phyloP scores from a whole-genome alignment of 306 rosid genomes.

The Biancaea sappan region DNA sequence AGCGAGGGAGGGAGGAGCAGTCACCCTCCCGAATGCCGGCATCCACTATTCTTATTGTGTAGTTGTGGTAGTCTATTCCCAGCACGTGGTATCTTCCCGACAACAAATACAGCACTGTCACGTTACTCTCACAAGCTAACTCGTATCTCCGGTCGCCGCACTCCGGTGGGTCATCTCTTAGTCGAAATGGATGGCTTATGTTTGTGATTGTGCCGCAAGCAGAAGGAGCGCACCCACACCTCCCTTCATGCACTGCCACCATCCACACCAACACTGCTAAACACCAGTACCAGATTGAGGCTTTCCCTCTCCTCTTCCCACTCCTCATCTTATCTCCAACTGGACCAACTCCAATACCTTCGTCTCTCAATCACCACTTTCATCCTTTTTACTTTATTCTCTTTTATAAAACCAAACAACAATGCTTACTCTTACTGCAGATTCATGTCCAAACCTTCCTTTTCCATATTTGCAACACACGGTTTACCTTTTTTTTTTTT shows the following conservation, averaged over 20 bases:
- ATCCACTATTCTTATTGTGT: constrained; percentile 43
- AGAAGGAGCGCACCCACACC: not conserved
- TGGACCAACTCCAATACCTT: no score
- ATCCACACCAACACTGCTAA: no score
- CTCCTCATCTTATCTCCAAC: no score
- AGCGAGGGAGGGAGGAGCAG: not conserved
- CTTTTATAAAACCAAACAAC: no score
- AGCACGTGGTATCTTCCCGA: constrained; percentile 17
- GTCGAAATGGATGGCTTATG: constrained; percentile 39
- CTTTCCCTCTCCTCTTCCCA: not conserved
- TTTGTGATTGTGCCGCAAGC: constrained; percentile 17
- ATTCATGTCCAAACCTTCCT: no score
- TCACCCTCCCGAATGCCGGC: not conserved
- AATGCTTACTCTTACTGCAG: no score
- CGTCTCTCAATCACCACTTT: no score
- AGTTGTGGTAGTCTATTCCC: constrained; percentile 34
- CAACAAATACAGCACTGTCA: not conserved
- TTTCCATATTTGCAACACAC: no score
- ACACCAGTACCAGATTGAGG: no score
- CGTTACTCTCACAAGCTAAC: constrained; percentile 11
- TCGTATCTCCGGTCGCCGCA: not conserved
- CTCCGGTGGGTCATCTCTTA: not conserved
- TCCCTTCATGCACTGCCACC: not conserved
- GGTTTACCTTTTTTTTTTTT: no score
- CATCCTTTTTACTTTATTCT: no score